Evolutionary conservation across 2,329 filamentous ascomycete genomes (phyloP).

Genomic region (Colletotrichum caudatum): DNA sequence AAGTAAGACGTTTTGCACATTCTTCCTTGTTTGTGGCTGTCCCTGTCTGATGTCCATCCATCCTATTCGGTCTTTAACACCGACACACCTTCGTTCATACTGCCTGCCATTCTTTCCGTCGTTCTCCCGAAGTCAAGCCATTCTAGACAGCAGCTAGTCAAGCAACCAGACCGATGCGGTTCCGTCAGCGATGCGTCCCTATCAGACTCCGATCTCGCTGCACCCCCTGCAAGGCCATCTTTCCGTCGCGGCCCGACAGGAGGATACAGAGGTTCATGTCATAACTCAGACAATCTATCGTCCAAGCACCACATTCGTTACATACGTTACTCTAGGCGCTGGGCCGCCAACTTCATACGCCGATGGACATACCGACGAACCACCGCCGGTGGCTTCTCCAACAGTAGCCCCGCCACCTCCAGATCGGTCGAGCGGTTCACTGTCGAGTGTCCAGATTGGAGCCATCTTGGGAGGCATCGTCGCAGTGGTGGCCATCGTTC

Average conservation of each 20-base stretch:
- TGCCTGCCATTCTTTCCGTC: neutral
- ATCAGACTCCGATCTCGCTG: constrained; percentile 30
- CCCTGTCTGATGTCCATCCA: neutral
- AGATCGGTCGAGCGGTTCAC: constrained; percentile 41
- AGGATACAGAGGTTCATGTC: constrained; percentile 30
- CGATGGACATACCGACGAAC: constrained; percentile 39
- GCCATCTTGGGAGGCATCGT: constrained; percentile 56
- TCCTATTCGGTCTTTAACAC: neutral
- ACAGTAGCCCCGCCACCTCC: constrained; percentile 36
- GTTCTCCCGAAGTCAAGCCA: too few relatives aligned
- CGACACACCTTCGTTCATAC: neutral
- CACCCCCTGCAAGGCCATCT: constrained; percentile 17
- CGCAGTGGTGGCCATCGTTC: constrained; percentile 51
- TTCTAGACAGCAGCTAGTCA: neutral
- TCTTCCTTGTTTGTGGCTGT: neutral
- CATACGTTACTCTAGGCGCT: constrained; percentile 50
- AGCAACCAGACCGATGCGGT: constrained; percentile 21
- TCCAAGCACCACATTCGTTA: constrained; percentile 52
- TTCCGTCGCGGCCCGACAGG: constrained; percentile 27
- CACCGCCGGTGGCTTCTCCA: constrained; percentile 25
- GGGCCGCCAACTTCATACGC: constrained; percentile 29
- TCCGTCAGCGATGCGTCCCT: constrained; percentile 33
- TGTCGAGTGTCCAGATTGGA: constrained; percentile 54
- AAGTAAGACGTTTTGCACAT: constrained; percentile 25
- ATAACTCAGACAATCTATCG: constrained; percentile 54